A percentile compares a stretch with the other conserved stretches of the same genome.
Evolutionary conservation across 768 basidiomycete species (phyloP).

Genomic region (Suillus spraguei): DNA sequence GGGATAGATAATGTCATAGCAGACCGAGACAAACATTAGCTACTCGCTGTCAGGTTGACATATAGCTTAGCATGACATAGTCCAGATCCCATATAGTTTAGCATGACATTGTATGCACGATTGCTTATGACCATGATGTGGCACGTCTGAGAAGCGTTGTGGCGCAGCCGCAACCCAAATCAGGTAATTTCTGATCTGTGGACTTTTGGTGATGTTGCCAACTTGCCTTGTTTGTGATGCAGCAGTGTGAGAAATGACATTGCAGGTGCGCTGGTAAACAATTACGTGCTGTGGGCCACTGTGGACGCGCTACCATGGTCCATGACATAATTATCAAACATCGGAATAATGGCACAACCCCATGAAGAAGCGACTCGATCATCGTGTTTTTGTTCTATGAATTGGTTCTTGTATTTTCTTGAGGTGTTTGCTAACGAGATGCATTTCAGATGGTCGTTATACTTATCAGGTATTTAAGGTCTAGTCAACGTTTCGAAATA

Average conservation of each 20-base stretch:
- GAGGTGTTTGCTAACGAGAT: not conserved
- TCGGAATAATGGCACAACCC: not conserved
- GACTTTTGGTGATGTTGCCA: too few relatives aligned
- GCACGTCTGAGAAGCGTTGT: too few relatives aligned
- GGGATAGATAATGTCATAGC: too few relatives aligned
- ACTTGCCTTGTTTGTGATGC: not conserved
- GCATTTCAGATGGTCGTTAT: not conserved
- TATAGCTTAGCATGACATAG: too few relatives aligned
- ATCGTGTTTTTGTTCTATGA: not conserved
- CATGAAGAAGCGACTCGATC: not conserved
- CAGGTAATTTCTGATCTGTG: too few relatives aligned
- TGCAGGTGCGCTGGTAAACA: not conserved
- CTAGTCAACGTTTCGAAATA: not conserved
- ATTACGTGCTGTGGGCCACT: not conserved
- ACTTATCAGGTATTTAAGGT: not conserved
- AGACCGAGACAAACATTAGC: too few relatives aligned
- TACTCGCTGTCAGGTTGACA: too few relatives aligned
- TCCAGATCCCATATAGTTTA: too few relatives aligned
- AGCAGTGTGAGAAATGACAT: not conserved
- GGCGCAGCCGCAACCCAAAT: too few relatives aligned
- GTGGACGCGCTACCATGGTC: not conserved
- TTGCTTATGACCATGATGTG: too few relatives aligned
- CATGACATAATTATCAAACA: not conserved
- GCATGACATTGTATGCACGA: too few relatives aligned
- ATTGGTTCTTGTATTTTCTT: not conserved